phyloP scores from a whole-genome alignment of 31 red algal genomes.

The Bonnemaisonia californica region DNA sequence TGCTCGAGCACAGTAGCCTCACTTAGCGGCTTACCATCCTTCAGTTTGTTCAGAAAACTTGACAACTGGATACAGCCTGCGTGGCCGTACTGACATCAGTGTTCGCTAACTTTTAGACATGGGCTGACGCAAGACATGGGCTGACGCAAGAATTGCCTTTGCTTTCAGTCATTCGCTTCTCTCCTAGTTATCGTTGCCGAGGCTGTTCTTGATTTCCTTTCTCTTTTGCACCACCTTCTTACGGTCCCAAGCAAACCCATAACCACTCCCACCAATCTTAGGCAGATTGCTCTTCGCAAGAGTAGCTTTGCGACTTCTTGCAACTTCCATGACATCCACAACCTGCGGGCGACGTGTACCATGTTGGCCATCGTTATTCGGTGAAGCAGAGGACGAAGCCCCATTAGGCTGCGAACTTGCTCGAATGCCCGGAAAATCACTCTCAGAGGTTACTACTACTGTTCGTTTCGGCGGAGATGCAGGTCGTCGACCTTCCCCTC shows the following conservation, averaged over 20 bases:
- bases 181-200: background rate
- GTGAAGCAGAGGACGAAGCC: background rate
- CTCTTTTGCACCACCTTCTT: slow-evolving; percentile 65
- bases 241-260: slow-evolving; percentile 71
- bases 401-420: background rate
- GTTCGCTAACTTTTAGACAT: too few relatives aligned
- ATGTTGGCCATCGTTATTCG: background rate
- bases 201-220: slow-evolving; percentile 54
- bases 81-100: too few relatives aligned
- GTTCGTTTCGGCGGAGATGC: slow-evolving; percentile 47
- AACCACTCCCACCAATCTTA: slow-evolving; percentile 53
- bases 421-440: slow-evolving; percentile 37
- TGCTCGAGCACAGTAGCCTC: too few relatives aligned
- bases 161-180: background rate
- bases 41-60: too few relatives aligned
- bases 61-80: too few relatives aligned
- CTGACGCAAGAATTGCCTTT: too few relatives aligned
- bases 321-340: slow-evolving; percentile 60
- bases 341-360: slow-evolving; percentile 18
- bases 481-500: slow-evolving; percentile 44
- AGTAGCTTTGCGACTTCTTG: slow-evolving; percentile 39
- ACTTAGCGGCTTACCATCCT: too few relatives aligned
- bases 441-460: background rate
- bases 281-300: slow-evolving; percentile 55
- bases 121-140: too few relatives aligned